These are phyloP conservation scores for Clitopilus hobsonii DNA, from an alignment of 768 basidiomycete species.

Conservation along the genomic window DNA sequence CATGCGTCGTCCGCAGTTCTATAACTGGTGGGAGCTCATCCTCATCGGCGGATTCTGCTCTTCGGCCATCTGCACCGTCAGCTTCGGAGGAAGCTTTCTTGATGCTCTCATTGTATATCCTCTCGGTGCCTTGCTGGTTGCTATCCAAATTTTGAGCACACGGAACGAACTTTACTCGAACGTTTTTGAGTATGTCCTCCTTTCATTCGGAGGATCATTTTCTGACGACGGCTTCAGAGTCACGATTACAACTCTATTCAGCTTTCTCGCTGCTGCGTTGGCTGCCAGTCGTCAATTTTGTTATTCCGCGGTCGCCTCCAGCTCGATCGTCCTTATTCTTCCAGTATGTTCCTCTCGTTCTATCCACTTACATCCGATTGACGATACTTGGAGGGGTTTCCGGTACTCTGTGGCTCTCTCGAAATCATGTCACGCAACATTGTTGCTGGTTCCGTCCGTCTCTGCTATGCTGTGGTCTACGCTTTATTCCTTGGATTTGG, in stretches of 20 bases:
- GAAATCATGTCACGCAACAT: constrained; percentile 80
- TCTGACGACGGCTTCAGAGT: constrained; percentile 39
- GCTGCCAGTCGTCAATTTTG: constrained; percentile 68
- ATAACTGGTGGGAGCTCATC: constrained; percentile 55
- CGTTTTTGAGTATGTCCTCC: constrained; percentile 59
- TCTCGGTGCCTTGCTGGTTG: constrained; percentile 69
- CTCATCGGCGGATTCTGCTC: constrained; percentile 78
- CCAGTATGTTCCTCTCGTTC: constrained; percentile 40
- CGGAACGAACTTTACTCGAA: constrained; percentile 78
- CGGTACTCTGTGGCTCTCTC: constrained; percentile 67
- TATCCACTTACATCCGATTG: constrained; percentile 10
- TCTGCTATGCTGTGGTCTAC: constrained; percentile 78
- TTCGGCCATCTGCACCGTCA: constrained; percentile 65
- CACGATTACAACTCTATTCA: constrained; percentile 72
- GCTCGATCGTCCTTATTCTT: constrained; percentile 74
- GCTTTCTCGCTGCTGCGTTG: constrained; percentile 74
- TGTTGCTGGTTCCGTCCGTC: constrained; percentile 77
- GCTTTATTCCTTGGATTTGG: constrained; percentile 80
- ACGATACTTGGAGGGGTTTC: constrained; percentile 40
- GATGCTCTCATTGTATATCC: constrained; percentile 72
- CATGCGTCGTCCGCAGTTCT: constrained; percentile 64
- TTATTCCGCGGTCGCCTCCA: constrained; percentile 76
- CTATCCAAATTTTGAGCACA: constrained; percentile 65
- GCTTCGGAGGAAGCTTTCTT: constrained; percentile 73
- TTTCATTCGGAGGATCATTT: background rate